Conservation (phyloP, 495 filamentous ascomycete genomes). For the Durotheca rogersii region DNA sequence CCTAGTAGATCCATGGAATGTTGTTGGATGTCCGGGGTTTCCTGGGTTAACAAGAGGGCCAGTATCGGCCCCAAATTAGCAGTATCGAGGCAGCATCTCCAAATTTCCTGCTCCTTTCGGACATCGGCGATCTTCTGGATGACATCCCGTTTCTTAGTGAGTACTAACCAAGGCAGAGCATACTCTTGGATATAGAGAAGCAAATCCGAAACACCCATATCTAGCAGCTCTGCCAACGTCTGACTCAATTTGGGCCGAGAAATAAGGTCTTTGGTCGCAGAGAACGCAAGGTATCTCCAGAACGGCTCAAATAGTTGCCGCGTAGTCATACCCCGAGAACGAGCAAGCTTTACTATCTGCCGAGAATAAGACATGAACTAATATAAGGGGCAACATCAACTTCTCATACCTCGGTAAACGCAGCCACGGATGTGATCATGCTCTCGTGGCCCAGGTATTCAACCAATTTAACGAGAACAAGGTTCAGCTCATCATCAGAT, state of each 20-base stretch:
- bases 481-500: slow-evolving; percentile 74
- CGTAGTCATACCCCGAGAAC: slow-evolving; percentile 57
- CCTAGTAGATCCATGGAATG: slow-evolving; percentile 67
- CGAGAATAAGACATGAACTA: background rate
- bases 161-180: slow-evolving; percentile 81
- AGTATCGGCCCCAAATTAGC: slow-evolving; percentile 78
- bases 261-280: slow-evolving; percentile 76
- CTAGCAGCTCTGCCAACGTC: slow-evolving; percentile 74
- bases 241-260: slow-evolving; percentile 78
- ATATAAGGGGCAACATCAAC: background rate
- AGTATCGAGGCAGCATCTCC: slow-evolving; percentile 49
- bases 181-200: slow-evolving; percentile 75
- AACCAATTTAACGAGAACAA: slow-evolving; percentile 77
- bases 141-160: slow-evolving; percentile 73
- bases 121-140: slow-evolving; percentile 78
- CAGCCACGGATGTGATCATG: slow-evolving; percentile 70
- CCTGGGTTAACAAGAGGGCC: slow-evolving; percentile 74
- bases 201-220: slow-evolving; percentile 69
- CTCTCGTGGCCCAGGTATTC: slow-evolving; percentile 86
- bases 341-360: slow-evolving; percentile 62
- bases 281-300: slow-evolving; percentile 78
- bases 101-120: slow-evolving; percentile 52
- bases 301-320: slow-evolving; percentile 76
- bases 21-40: slow-evolving; percentile 62
- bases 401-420: slow-evolving; percentile 72